A percentile compares a stretch with the other conserved stretches of the same genome.
These are phyloP conservation scores for Capsella bursapastoris DNA, from an alignment of 345 rosid genomes.

Conservation along the genomic window DNA sequence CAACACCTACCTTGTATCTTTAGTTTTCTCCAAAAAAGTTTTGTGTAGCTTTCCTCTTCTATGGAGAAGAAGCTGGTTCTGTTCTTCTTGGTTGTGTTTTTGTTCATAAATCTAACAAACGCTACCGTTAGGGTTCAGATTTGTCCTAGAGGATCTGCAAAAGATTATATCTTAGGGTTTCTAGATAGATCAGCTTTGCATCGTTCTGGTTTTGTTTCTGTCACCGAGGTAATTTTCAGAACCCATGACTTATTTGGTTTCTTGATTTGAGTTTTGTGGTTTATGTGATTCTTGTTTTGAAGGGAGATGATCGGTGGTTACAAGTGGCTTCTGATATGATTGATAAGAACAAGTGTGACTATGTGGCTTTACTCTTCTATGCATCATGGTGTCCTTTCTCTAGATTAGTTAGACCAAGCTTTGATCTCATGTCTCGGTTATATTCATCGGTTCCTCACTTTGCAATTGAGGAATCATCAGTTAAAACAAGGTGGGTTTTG, in stretches of 20 bases:
- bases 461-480: constrained; percentile 72
- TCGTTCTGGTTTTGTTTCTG: constrained; percentile 44
- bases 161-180: constrained; percentile 59
- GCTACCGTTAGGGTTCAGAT: constrained; percentile 42
- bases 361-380: constrained; percentile 84
- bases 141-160: constrained; percentile 48
- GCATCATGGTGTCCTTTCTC: constrained; percentile 97
- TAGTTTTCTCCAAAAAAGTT: background rate
- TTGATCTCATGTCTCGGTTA: constrained; percentile 58
- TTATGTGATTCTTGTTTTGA: constrained; percentile 21
- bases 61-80: background rate
- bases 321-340: constrained; percentile 63
- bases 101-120: constrained; percentile 30
- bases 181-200: constrained; percentile 42
- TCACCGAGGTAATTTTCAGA: constrained; percentile 58
- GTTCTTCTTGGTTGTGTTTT: constrained; percentile 19
- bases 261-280: background rate
- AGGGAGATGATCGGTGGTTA: constrained; percentile 81
- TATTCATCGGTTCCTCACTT: constrained; percentile 71
- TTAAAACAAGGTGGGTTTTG: constrained; percentile 71
- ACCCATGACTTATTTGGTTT: too few relatives aligned
- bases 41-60: background rate
- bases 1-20: background rate
- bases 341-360: constrained; percentile 53
- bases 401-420: constrained; percentile 60